Evolutionary conservation across 2,329 filamentous ascomycete species (phyloP), one percentile per base, ranked within the genome.

Genomic region (Talaromyces sp.): DNA sequence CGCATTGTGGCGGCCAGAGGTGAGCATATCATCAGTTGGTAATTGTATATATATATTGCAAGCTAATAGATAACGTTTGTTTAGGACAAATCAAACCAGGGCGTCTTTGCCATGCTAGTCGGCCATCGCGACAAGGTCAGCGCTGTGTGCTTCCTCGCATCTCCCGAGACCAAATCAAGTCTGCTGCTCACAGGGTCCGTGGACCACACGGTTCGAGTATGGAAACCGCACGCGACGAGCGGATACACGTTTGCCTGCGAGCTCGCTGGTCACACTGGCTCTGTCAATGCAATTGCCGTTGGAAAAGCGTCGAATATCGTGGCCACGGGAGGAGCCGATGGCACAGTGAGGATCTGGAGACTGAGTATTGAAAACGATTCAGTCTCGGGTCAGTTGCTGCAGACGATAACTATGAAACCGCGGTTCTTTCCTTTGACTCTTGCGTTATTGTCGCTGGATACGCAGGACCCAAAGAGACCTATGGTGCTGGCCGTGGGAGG

Each of bases 71-170:
- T 31, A 10, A 43, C n/a, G 19, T 41, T n/a, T 11, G n/a, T 26
- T 27, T 17, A 84, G 75, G 78, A 82, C 61, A 64, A 70, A 31
- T 66, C 72, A 29, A 68, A 78, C 26, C 71, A 69, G 19, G 93
- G 93, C 6, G 80, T 96, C 13, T 81, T 81, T 56, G 74, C 76
- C 0, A 80, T 96, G 1, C 79, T 98, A 35, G 82, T 82, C 38
- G 91, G 91, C 0, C 95, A 99, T 71, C 86, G 81, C 13, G 90
- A 89, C 64, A 83, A 83, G 58, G 91, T 98, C 63, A 96, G 92
- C 74, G 90, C 88, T 11, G 86, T 98, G 58, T 89, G 86, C 67
- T 96, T 97, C 70, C 81, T 93, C 58, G 84, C 85, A 51, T 72
- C 74, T 32, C 76, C 78, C 19, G 75, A 73, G 7, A 78, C 82